Conservation (phyloP, 768 basidiomycete species). For the Hericium erinaceus region DNA sequence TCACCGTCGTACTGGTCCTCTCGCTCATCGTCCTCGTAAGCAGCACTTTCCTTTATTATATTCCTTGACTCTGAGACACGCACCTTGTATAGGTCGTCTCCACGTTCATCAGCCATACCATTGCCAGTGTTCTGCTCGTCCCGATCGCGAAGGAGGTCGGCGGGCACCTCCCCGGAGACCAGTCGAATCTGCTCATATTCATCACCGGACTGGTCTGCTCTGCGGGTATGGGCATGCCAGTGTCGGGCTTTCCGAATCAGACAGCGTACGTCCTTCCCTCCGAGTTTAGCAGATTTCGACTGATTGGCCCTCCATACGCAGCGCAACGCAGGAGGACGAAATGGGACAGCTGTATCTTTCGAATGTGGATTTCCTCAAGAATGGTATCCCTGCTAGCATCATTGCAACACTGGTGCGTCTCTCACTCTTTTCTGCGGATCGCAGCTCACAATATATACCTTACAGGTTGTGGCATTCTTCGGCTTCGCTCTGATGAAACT, state of each 20-base stretch:
- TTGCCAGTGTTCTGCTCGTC: slow-evolving; percentile 92
- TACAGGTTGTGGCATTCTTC: slow-evolving; percentile 74
- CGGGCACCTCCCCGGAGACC: slow-evolving; percentile 55
- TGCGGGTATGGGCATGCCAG: slow-evolving; percentile 96
- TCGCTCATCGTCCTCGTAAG: slow-evolving; percentile 22
- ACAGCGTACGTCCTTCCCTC: slow-evolving; percentile 60
- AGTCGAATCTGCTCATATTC: slow-evolving; percentile 82
- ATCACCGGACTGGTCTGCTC: slow-evolving; percentile 90
- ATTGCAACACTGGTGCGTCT: slow-evolving; percentile 67
- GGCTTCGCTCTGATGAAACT: slow-evolving; percentile 71
- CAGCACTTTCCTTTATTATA: background rate
- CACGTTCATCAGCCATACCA: slow-evolving; percentile 97
- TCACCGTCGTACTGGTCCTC: slow-evolving; percentile 62
- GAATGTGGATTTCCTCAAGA: slow-evolving; percentile 85
- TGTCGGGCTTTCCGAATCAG: slow-evolving; percentile 98
- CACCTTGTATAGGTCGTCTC: slow-evolving; percentile 53
- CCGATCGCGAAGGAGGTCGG: slow-evolving; percentile 93
- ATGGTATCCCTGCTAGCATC: slow-evolving; percentile 89
- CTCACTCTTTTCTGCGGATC: slow-evolving; percentile 2
- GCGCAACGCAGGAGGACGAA: slow-evolving; percentile 90
- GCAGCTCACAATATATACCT: background rate
- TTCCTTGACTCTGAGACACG: background rate
- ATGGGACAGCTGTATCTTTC: slow-evolving; percentile 82
- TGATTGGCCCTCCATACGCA: slow-evolving; percentile 19
- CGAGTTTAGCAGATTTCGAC: background rate